These are phyloP conservation scores for Fusarium piperis DNA, from an alignment of 2,329 filamentous ascomycete species.

Conservation along the genomic window DNA sequence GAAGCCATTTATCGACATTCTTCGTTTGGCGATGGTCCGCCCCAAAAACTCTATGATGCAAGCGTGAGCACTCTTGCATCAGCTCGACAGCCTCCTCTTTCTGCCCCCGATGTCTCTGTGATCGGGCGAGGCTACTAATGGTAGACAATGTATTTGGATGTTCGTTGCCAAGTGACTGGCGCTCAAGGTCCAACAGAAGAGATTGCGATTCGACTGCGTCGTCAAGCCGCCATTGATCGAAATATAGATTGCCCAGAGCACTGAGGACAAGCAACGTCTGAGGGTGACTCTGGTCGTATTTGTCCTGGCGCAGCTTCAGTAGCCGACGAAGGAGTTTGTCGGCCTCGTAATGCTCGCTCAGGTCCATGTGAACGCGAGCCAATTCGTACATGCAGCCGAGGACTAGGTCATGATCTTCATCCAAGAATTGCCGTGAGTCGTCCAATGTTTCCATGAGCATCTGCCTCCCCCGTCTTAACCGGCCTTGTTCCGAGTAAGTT, in stretches of 20 bases:
- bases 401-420: neutral
- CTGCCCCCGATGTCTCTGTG: neutral
- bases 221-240: neutral
- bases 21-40: neutral
- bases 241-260: neutral
- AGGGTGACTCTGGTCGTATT: neutral
- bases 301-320: neutral
- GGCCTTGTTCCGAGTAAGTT: rapidly evolving
- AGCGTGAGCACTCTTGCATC: neutral
- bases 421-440: neutral
- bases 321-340: neutral
- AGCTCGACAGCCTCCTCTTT: neutral
- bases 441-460: neutral
- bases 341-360: neutral
- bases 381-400: neutral
- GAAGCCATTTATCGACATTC: neutral
- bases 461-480: neutral
- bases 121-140: neutral
- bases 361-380: rapidly evolving
- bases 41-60: neutral
- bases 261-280: rapidly evolving
- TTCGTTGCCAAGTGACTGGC: neutral
- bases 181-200: neutral
- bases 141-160: neutral
- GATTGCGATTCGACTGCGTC: neutral